Evolutionary conservation across 1,139 yeast genomes (phyloP).

Genomic region (Scheffersomyces quercinus): DNA sequence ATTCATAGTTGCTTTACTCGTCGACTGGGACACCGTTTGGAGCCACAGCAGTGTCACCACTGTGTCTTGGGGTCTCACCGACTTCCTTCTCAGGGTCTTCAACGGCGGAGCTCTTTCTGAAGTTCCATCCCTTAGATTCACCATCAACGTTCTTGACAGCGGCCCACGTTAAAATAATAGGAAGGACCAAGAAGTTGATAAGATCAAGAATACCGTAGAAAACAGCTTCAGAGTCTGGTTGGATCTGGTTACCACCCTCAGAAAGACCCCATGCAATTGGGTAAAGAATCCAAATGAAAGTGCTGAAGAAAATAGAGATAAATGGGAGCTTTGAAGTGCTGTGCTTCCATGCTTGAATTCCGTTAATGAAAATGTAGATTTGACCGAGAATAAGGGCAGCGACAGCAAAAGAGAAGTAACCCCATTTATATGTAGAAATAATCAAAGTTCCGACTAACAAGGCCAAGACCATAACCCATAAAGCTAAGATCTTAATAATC

Average conservation of each 20-base stretch:
- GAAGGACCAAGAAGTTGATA: constrained; percentile 43
- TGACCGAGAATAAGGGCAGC: constrained; percentile 39
- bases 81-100: constrained; percentile 20
- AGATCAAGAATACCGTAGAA: constrained; percentile 65
- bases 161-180: constrained; percentile 36
- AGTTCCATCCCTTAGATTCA: constrained; percentile 20
- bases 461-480: constrained; percentile 53
- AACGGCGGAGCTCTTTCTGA: background rate
- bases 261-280: constrained; percentile 62
- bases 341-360: constrained; percentile 11
- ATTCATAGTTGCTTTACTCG: too few relatives aligned
- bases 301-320: constrained; percentile 29
- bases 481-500: constrained; percentile 37
- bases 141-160: constrained; percentile 33
- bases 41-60: constrained; percentile 20
- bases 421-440: constrained; percentile 65
- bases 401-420: constrained; percentile 50
- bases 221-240: constrained; percentile 64
- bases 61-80: constrained; percentile 21
- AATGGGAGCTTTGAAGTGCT: constrained; percentile 11
- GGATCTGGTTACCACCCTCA: constrained; percentile 69
- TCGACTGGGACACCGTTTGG: too few relatives aligned
- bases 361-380: constrained; percentile 21
- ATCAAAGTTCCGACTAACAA: constrained; percentile 57
- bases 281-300: constrained; percentile 48